Base-by-base conservation (phyloP, 2,329 filamentous ascomycete genomes). In the Pestalotiopsis sp. region DNA sequence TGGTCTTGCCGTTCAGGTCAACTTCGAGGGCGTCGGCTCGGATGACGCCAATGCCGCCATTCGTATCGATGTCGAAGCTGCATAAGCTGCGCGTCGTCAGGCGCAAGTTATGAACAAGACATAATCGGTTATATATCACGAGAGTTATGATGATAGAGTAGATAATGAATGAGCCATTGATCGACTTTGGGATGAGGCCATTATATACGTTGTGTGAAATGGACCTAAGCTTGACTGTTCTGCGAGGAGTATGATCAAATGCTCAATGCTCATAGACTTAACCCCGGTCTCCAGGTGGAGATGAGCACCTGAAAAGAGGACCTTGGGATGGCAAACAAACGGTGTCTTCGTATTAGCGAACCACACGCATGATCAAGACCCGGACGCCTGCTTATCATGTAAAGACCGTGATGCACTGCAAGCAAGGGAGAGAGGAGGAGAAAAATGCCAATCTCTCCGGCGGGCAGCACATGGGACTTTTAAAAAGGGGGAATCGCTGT, bases 1-100 rank as follows among this genome's bases (percentile, higher is more conserved):
- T 13, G 63, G 63, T 36, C 63, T 65, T 12, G 41, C 63, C 25
- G 63, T 65, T 31, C 63, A 65, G 39, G 63, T 65, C 49, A 57
- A 65, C 23, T 65, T 27, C n/a, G 41, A 65, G 45, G 63, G 63
- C 23, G 45, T 14, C n/a, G 39, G 63, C 45, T 55, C 63, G 23
- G 63, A 31, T n/a, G 63, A 55, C 31, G 49, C 63, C 63, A 65
- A 65, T 39, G 63, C 63, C 14, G 63, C 63, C 3, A 20, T 65
- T 14, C 20, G 63, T 13, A 20, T 65, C 7, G 63, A 65, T 20
- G 20, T 65, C 9, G 49, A 55, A 17, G n/a, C 49, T 12, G 14
- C 41, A n/a, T 55, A 36, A 49, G 38, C 59, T 31, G 5, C 6
- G 45, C 41, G n/a, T 45, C 27, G 27, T n/a, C n/a, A 52, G 17